Base-by-base conservation (phyloP, 2,329 filamentous ascomycete genomes). In the Hymenotorrendiella dingleyae region DNA sequence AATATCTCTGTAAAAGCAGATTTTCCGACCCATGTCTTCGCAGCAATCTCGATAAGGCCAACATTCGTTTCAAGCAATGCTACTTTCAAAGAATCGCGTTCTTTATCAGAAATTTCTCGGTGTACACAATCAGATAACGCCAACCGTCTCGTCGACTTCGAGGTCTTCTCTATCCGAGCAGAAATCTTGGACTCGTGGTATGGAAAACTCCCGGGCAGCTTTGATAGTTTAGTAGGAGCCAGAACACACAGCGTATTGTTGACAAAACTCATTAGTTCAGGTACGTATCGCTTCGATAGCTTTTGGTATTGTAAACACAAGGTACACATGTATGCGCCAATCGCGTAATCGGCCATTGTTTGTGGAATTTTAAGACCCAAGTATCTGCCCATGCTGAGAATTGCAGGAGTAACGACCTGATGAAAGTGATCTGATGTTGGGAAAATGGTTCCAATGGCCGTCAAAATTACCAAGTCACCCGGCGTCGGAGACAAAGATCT, bases 391-490 rank as follows among this genome's bases (percentile, higher is more conserved):
- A 97, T 86, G n/a, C 82, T 76, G 4, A 96, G 78, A 65, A 88
- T 84, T 1, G 91, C 85, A 2, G 93, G 93, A 2, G 93, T 98
- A 29, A 88, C 84, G 26, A 97, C 87, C 55, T 93, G 84, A 58
- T 98, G 93, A 65, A 97, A 98, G 65, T 97, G 90, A 64, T 98
- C 93, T 0, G 90, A 96, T 0, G 93, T 95, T 4, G 93, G 90
- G 58, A 94, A 98, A 40, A 94, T 85, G 2, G 80, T 81, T 29
- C 83, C 80, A 46, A 96, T 78, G 0, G 87, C 89, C 0, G 87
- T 90, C 26, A 98, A 68, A n/a, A 94, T 67, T 17, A 89, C 67
- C 16, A 98, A 67, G 57, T 98, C 90, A 14, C 87, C 86, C 54
- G 62, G 74, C 57, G 63, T 75, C 55, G 72, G 78, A 6, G 67